Evolutionary conservation across 495 filamentous ascomycete species (phyloP), one percentile per base, ranked within the genome.

Genomic region (Penicillium macrosclerotiorum): DNA sequence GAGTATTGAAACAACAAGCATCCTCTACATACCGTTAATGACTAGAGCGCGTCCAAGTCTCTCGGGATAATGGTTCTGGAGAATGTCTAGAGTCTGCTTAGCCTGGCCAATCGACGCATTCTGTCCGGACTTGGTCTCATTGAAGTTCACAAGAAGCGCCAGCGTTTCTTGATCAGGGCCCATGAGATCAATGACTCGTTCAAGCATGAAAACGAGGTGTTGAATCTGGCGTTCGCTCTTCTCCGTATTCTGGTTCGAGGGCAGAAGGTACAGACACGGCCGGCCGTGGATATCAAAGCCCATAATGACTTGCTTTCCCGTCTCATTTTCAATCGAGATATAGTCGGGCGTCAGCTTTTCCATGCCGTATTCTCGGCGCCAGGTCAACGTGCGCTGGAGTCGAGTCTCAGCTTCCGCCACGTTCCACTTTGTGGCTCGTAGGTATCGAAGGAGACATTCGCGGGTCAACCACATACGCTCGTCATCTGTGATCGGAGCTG

Each of bases 11-110:
- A n/a, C n/a, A n/a, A n/a, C n/a, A n/a, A n/a, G n/a, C 14, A 44
- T 17, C 9, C 20, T 25, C 20, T 23, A 68, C 82, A 63, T 64
- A 91, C 89, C 76, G 48, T 97, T 93, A 55, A 86, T 86, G 37
- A 96, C 86, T 47, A 95, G 78, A 1, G 92, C 89, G 46, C 83
- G 79, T 12, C 93, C 93, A n/a, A 98, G 66, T 43, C 93, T 73
- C 70, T 98, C 93, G 0, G 93, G 93, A 60, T 95, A 96, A 60
- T 98, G 91, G 38, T 84, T 88, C 64, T 98, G 93, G 35, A 98
- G 72, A 55, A 98, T 96, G 62, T 81, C 75, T 34, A 98, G 71
- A 4, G 86, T 82, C 70, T 91, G 81, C 48, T 84, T 82, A 4
- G 85, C 91, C 64, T 87, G 85, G 7, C 74, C 79, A 39, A 95